Base-by-base conservation (phyloP, 768 basidiomycete genomes). In the Antrodiella citrinella region DNA sequence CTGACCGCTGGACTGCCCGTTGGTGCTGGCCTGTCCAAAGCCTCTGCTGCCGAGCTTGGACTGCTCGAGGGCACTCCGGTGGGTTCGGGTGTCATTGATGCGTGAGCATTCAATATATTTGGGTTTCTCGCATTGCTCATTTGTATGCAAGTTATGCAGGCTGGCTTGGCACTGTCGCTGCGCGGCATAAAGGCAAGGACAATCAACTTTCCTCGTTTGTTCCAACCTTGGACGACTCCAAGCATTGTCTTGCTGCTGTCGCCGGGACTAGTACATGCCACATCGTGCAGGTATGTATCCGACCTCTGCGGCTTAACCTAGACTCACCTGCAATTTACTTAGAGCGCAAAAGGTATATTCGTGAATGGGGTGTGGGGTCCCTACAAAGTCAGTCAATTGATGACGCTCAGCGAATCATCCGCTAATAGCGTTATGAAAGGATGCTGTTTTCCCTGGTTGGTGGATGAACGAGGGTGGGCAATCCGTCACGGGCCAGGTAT, bases 401-500 rank as follows among this genome's bases (percentile, higher is more conserved):
- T 66, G 15, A 1, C 56, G n/a, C n/a, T n/a, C n/a, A n/a, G n/a
- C n/a, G n/a, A n/a, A n/a, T n/a, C n/a, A n/a, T n/a, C n/a, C n/a
- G n/a, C n/a, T n/a, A n/a, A n/a, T n/a, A n/a, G n/a, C n/a, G n/a
- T n/a, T n/a, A n/a, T n/a, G n/a, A n/a, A n/a, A 89, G 80, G 85
- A 97, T 61, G 84, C 91, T 4, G 76, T 94, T 25, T 93, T 97
- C 69, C 83, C 83, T 40, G 91, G 85, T 15, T 94, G 91, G 86
- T 99, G 95, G 96, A 96, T 97, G 92, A 99, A 94, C 61, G 96
- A 99, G 68, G 96, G 95, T 35, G 96, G 96, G 2, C 96, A 99
- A 67, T 96, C 93, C 5, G 94, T 93, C 1, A 99, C 96, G 0
- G 96, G 96, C n/a, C 91, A 92, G 69, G 86, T 86, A 47, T 44